Evolutionary conservation across 306 rosid genomes (phyloP).

Genomic region (Parietaria judaica): DNA sequence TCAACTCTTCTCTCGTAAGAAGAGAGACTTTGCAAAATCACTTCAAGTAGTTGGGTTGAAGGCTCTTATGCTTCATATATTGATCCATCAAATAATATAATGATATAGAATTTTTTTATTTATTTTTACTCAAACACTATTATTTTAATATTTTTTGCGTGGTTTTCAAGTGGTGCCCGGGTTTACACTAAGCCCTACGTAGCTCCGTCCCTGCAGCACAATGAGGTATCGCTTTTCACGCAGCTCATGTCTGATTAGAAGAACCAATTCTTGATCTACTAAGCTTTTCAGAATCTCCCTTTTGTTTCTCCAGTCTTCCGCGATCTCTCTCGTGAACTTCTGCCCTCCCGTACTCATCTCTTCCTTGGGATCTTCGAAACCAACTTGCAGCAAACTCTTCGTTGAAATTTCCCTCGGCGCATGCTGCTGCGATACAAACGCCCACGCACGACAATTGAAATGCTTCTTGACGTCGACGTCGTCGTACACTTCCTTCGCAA

Average conservation of each 20-base stretch:
- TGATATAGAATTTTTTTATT: too few relatives aligned
- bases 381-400: slow-evolving; percentile 5
- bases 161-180: too few relatives aligned
- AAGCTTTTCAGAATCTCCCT: background rate
- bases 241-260: slow-evolving; percentile 1
- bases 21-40: too few relatives aligned
- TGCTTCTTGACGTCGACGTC: background rate
- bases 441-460: slow-evolving; percentile 13
- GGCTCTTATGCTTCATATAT: too few relatives aligned
- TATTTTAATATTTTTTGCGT: too few relatives aligned
- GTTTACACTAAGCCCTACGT: too few relatives aligned
- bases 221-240: background rate
- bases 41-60: too few relatives aligned
- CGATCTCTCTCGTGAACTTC: background rate
- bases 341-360: too few relatives aligned
- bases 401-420: background rate
- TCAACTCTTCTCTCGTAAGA: too few relatives aligned
- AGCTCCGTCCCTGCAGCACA: too few relatives aligned
- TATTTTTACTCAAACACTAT: too few relatives aligned
- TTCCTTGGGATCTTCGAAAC: background rate
- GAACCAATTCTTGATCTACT: background rate
- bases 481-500: slow-evolving; percentile 14
- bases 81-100: too few relatives aligned
- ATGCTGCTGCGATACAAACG: slow-evolving; percentile 11
- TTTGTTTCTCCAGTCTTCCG: background rate